Percentiles rank a stretch among this genome's conserved stretches.
These are phyloP conservation scores for Solanum ossicruentum DNA, from an alignment of 257 asterid genomes.

Conservation along the genomic window DNA sequence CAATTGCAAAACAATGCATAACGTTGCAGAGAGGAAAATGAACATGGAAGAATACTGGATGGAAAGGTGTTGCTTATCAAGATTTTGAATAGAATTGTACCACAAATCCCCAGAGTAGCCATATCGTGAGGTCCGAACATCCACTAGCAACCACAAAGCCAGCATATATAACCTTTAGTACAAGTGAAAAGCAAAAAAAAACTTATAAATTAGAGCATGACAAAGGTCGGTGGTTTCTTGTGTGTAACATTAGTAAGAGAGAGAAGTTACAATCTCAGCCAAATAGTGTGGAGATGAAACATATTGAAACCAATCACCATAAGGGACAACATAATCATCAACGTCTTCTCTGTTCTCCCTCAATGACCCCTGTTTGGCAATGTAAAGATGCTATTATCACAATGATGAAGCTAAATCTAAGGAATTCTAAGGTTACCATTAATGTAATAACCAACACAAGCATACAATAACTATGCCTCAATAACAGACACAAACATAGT, in stretches of 20 bases:
- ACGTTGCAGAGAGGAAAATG: not conserved
- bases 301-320: constrained; percentile 87
- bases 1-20: constrained; percentile 1
- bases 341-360: constrained; percentile 31
- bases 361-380: constrained; percentile 45
- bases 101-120: constrained; percentile 67
- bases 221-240: not conserved
- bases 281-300: constrained; percentile 93
- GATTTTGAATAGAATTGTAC: constrained; percentile 19
- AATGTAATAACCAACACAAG: not conserved
- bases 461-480: not conserved
- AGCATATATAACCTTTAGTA: constrained; percentile 63
- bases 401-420: not conserved
- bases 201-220: not conserved
- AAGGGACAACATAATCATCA: constrained; percentile 46
- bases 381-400: not conserved
- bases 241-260: not conserved
- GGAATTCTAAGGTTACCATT: not conserved
- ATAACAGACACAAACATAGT: not conserved
- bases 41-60: not conserved
- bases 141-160: constrained; percentile 81
- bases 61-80: not conserved
- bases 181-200: not conserved
- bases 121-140: constrained; percentile 48
- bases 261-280: constrained; percentile 65